Evolutionary conservation across 1,139 yeast genomes (phyloP).

Genomic region (Schwanniomyces etchellsii): DNA sequence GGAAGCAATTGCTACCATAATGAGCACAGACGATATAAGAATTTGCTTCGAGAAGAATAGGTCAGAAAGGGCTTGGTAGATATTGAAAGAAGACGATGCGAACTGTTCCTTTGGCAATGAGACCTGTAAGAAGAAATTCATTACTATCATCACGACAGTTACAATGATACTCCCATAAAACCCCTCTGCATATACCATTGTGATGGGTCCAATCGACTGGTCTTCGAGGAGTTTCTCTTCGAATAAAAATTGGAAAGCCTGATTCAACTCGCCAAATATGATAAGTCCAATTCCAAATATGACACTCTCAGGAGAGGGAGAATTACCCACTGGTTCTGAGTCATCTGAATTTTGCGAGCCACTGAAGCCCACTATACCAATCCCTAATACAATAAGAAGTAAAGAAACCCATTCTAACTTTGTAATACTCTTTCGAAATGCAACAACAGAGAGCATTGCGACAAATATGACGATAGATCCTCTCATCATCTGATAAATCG

Average conservation of each 20-base stretch:
- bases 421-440: conserved; percentile 51
- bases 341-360: conserved; percentile 35
- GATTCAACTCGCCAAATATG: conserved; percentile 57
- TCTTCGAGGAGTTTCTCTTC: conserved; percentile 64
- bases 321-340: conserved; percentile 12
- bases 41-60: conserved; percentile 39
- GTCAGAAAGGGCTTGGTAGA: conserved; percentile 46
- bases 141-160: conserved; percentile 35
- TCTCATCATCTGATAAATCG: conserved; percentile 79
- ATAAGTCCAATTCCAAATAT: conserved; percentile 56
- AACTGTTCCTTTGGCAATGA: conserved; percentile 27
- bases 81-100: conserved; percentile 49
- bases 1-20: conserved; percentile 67
- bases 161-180: conserved; percentile 54
- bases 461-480: conserved; percentile 77
- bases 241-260: conserved; percentile 72
- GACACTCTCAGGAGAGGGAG: conserved; percentile 12
- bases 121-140: conserved; percentile 37
- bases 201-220: conserved; percentile 54
- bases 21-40: conserved; percentile 49
- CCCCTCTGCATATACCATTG: conserved; percentile 74
- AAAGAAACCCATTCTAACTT: conserved; percentile 68
- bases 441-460: conserved; percentile 63
- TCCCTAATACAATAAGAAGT: conserved; percentile 57
- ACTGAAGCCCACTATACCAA: conserved; percentile 68